Conservation (phyloP, 495 filamentous ascomycete genomes). For the Daldinia bambusicola region DNA sequence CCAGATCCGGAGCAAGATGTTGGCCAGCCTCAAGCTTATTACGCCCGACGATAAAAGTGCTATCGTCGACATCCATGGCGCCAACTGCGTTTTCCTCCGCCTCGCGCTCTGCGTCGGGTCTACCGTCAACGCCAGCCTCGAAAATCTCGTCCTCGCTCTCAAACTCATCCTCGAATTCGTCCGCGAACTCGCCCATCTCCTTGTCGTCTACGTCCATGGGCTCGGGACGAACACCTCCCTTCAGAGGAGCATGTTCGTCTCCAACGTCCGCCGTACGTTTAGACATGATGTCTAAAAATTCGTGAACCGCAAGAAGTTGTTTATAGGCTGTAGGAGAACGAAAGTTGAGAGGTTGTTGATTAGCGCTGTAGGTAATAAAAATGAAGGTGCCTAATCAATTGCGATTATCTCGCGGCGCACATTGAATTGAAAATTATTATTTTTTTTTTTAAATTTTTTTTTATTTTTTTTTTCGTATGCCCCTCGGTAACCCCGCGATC, state of each 20-base stretch:
- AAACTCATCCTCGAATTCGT: slow-evolving; percentile 96
- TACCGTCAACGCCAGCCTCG: slow-evolving; percentile 92
- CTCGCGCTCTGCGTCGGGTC: slow-evolving; percentile 91
- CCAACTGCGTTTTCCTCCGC: slow-evolving; percentile 78
- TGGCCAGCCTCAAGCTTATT: slow-evolving; percentile 87
- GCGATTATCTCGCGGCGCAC: not conserved
- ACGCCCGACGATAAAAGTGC: slow-evolving; percentile 90
- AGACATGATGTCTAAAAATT: slow-evolving; percentile 64
- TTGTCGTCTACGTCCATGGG: slow-evolving; percentile 63
- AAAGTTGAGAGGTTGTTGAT: not conserved
- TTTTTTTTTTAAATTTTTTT: slow-evolving; percentile 31
- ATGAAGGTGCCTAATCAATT: not conserved
- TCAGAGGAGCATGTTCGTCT: slow-evolving; percentile 67
- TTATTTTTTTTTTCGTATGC: slow-evolving; percentile 30
- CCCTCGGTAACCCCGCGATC: slow-evolving; percentile 46
- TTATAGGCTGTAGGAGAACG: not conserved
- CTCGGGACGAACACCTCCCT: slow-evolving; percentile 73
- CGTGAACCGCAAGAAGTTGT: not conserved
- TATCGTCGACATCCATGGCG: slow-evolving; percentile 90
- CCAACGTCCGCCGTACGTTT: slow-evolving; percentile 72
- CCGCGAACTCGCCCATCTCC: slow-evolving; percentile 90
- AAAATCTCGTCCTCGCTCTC: slow-evolving; percentile 96
- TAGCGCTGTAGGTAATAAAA: not conserved
- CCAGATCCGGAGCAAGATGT: slow-evolving; percentile 87
- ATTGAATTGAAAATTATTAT: slow-evolving; percentile 12